These are phyloP conservation scores for Athelia sp. DNA, from an alignment of 1,284 basidiomycete species.

Conservation along the genomic window DNA sequence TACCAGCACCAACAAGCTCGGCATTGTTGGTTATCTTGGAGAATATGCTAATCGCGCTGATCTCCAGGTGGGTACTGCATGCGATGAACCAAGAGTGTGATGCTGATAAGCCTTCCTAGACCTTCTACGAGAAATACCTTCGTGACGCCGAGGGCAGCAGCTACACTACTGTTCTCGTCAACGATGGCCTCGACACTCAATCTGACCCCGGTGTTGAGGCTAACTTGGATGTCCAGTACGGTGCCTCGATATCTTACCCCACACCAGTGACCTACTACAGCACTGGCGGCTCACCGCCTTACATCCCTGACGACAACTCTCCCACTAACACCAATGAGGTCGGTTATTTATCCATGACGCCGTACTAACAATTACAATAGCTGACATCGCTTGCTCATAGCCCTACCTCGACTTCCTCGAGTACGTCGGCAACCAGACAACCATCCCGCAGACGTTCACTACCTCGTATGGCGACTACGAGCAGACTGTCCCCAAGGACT, in stretches of 20 bases:
- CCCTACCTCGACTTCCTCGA: slow-evolving; percentile 53
- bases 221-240: slow-evolving; percentile 66
- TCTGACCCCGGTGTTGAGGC: slow-evolving; percentile 53
- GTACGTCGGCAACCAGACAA: slow-evolving; percentile 42
- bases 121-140: slow-evolving; percentile 48
- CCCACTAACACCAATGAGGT: slow-evolving; percentile 51
- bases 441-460: slow-evolving; percentile 51
- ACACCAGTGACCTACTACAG: slow-evolving; percentile 63
- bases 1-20: slow-evolving; percentile 44
- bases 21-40: slow-evolving; percentile 54
- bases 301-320: slow-evolving; percentile 48
- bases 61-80: slow-evolving; percentile 30
- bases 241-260: slow-evolving; percentile 55
- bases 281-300: slow-evolving; percentile 62
- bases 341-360: no score
- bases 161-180: slow-evolving; percentile 50
- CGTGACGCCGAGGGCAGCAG: slow-evolving; percentile 46
- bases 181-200: slow-evolving; percentile 59
- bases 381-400: not conserved
- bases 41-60: slow-evolving; percentile 55
- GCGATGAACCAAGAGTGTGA: not conserved
- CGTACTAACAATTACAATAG: no score
- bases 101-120: slow-evolving; percentile 25
- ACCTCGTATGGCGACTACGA: slow-evolving; percentile 58
- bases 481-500: slow-evolving; percentile 49